Percentiles rank a stretch among this genome's conserved stretches.
phyloP scores from a whole-genome alignment of 257 asterid genomes.

The Verbascum thapsus region DNA sequence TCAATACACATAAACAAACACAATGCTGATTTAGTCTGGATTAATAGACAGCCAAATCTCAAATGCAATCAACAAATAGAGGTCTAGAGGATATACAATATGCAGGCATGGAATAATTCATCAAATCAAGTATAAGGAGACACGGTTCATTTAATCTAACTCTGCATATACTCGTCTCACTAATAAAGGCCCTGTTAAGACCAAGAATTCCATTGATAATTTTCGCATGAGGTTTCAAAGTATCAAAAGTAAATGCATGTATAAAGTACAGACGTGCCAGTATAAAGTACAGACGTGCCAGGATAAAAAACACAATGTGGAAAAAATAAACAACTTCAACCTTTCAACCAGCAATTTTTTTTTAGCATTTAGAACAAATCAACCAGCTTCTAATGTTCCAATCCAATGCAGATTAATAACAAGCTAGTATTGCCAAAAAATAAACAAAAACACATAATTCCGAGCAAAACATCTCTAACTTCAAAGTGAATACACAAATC shows the following conservation, averaged over 20 bases:
- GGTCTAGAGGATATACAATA: neutral
- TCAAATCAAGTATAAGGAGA: too few relatives aligned
- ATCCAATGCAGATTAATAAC: neutral
- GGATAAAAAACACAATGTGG: too few relatives aligned
- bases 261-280: too few relatives aligned
- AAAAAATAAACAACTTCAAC: too few relatives aligned
- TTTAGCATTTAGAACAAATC: too few relatives aligned
- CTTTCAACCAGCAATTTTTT: too few relatives aligned
- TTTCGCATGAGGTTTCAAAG: neutral
- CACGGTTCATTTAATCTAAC: too few relatives aligned
- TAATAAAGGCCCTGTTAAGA: too few relatives aligned
- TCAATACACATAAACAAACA: neutral
- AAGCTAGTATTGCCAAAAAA: neutral
- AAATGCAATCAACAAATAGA: neutral
- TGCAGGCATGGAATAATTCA: too few relatives aligned
- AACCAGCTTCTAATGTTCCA: neutral
- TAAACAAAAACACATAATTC: neutral
- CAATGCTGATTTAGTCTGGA: neutral
- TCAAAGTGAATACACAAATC: slow-evolving; percentile 1
- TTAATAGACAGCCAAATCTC: neutral
- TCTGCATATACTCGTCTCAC: too few relatives aligned
- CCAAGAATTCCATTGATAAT: neutral
- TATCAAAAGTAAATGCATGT: too few relatives aligned
- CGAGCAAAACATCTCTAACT: neutral
- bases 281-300: too few relatives aligned